These are phyloP conservation scores for Microstegium vimineum DNA, from an alignment of 176 grass and related monocot genomes.

Conservation along the genomic window DNA sequence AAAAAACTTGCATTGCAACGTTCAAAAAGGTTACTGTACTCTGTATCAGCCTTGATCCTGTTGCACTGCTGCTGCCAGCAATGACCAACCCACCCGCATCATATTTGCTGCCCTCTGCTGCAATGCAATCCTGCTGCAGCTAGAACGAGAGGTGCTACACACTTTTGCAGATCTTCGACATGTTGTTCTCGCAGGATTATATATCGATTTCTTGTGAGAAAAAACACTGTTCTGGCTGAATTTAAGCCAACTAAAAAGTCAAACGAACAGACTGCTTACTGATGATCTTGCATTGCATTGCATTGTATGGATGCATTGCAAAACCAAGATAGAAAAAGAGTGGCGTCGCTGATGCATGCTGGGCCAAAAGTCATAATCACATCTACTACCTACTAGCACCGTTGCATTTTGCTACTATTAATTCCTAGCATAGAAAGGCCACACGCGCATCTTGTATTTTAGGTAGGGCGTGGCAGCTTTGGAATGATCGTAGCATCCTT, in stretches of 20 bases:
- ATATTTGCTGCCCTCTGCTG: too few species aligned
- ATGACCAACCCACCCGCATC: too few species aligned
- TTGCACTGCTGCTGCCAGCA: too few species aligned
- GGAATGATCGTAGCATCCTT: conserved; percentile 32
- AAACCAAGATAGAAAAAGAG: neutral
- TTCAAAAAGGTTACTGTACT: too few species aligned
- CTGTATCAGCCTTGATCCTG: too few species aligned
- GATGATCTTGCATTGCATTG: neutral
- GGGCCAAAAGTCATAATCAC: conserved; percentile 32
- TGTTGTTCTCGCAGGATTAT: too few species aligned
- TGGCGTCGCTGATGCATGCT: neutral
- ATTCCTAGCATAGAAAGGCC: conserved; percentile 9
- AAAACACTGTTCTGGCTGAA: too few species aligned
- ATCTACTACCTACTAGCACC: neutral
- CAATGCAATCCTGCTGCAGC: too few species aligned
- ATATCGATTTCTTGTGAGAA: too few species aligned
- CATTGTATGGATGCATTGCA: conserved; percentile 16
- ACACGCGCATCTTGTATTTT: neutral
- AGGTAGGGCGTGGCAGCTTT: conserved; percentile 17
- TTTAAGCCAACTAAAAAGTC: too few species aligned
- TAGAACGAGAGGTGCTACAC: neutral
- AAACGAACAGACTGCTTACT: too few species aligned
- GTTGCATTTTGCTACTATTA: conserved; percentile 1
- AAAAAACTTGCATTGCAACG: too few species aligned
- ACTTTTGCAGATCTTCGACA: conserved; percentile 17